Base-by-base conservation (phyloP, 306 rosid species). In the Begonia peltatifolia region DNA sequence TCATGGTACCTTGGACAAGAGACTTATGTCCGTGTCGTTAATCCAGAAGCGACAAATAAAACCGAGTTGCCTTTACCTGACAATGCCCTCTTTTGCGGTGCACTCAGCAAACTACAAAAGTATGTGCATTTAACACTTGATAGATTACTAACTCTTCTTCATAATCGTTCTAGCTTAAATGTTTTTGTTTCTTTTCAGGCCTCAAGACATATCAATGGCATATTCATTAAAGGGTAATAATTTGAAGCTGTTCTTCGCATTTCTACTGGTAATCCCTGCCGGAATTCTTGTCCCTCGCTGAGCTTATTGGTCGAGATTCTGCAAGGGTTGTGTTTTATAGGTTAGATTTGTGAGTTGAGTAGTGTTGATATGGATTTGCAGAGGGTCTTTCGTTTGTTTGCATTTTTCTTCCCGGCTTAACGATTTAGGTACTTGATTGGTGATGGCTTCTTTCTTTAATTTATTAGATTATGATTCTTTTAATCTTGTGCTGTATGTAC, bases 1-100 rank as follows among this genome's bases (percentile, higher is more conserved):
- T 78, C 95, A 0, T 89, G 95, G 95, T 85, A 89, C 63, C 90
- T 89, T 17, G 97, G 97, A 72, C 97, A 89, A 69, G 97, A 89
- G 82, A 89, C 97, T 44, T 89, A 89, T 59, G 50, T 89, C 53
- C 67, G 75, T 56, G 82, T 89, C 68, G 83, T 85, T 55, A 89
- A 89, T 66, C 90, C 90, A 0, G 95, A 89, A 79, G 77, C 77
- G 47, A 89, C 74, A 12, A 89, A 89, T 77, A 89, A 89, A 68
- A 89, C 97, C 9, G 97, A 89, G 79, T 58, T 89, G 9, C 83
- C 94, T 13, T 57, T 78, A 9, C 97, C 97, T 57, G 95, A 82
- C 47, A 85, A 89, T 52, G 84, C 90, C 41, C 87, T 89, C 30
- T 80, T 59, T 68, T 89, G 97, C 30, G 97, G 97, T 10, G 81